Conservation (phyloP, 2,329 filamentous ascomycete species). For the Rhynchosporium graminicola region DNA sequence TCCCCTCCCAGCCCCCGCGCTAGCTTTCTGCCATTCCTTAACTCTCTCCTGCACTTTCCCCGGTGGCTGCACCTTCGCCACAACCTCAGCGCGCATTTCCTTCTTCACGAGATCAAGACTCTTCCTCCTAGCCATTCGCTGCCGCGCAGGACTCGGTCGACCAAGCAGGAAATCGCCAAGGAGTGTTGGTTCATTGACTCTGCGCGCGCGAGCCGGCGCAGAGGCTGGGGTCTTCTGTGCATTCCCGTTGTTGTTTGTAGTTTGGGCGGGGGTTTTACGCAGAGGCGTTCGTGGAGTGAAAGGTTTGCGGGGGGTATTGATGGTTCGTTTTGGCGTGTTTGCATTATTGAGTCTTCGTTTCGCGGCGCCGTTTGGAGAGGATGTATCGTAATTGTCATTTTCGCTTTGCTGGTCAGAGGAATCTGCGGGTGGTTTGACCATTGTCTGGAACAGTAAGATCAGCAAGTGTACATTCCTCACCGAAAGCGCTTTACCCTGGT, state of each 20-base stretch:
- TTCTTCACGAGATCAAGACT: constrained; percentile 61
- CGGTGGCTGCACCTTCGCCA: constrained; percentile 60
- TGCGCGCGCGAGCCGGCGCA: constrained; percentile 35
- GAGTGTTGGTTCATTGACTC: constrained; percentile 48
- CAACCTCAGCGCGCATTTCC: constrained; percentile 53
- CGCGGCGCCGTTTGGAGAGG: constrained; percentile 12
- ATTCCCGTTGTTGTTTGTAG: not conserved
- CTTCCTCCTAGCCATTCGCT: constrained; percentile 50
- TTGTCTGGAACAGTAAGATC: not conserved
- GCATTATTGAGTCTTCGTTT: constrained; percentile 18
- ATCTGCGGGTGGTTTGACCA: constrained; percentile 4
- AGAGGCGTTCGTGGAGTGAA: constrained; percentile 24
- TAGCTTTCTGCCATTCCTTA: constrained; percentile 80
- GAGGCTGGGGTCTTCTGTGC: constrained; percentile 32
- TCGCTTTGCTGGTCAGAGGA: not conserved
- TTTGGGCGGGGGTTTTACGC: constrained; percentile 28
- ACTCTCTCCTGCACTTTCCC: constrained; percentile 76
- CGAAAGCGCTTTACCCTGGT: not conserved
- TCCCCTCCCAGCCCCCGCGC: constrained; percentile 62
- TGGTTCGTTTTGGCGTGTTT: constrained; percentile 13
- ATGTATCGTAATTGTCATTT: constrained; percentile 5
- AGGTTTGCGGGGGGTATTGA: constrained; percentile 12
- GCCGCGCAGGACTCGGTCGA: constrained; percentile 56
- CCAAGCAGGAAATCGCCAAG: constrained; percentile 60
- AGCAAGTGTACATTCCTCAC: constrained; percentile 12